These are phyloP conservation scores for Moniliophthora roreri DNA, from an alignment of 1,284 basidiomycete genomes.

Conservation along the genomic window DNA sequence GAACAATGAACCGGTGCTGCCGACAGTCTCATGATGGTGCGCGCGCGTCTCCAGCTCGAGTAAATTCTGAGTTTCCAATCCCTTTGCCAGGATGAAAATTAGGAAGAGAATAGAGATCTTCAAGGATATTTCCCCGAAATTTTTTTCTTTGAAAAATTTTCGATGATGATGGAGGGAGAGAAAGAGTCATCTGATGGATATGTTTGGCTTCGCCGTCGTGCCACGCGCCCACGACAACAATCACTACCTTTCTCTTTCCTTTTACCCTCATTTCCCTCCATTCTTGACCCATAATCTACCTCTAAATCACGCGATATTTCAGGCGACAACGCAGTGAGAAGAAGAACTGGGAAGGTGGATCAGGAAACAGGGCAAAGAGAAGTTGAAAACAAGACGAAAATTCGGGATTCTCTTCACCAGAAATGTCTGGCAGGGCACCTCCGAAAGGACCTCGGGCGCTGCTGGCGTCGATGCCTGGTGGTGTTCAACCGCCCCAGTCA, in stretches of 20 bases:
- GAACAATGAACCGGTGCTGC: no score
- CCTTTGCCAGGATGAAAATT: no score
- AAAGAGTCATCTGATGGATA: not conserved
- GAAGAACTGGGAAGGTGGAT: not conserved
- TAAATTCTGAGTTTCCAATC: no score
- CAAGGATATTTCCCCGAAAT: no score
- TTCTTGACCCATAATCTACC: not conserved
- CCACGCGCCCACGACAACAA: slow-evolving; percentile 6
- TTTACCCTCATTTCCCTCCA: not conserved
- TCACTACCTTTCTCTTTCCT: not conserved
- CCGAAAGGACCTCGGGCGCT: slow-evolving; percentile 71
- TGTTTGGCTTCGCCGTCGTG: slow-evolving; percentile 9
- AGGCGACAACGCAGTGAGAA: not conserved
- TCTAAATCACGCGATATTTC: not conserved
- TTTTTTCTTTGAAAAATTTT: no score
- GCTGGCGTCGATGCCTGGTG: slow-evolving; percentile 22
- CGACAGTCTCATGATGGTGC: no score
- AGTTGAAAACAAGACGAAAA: not conserved
- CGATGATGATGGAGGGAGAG: no score
- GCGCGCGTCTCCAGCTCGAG: no score
- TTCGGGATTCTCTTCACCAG: not conserved
- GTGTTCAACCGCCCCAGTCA: not conserved
- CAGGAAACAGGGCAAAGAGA: not conserved
- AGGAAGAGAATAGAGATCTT: no score
- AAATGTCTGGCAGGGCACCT: slow-evolving; percentile 75